Percentiles rank a stretch among this genome's conserved stretches.
phyloP scores from a whole-genome alignment of 2,329 filamentous ascomycete species.

The Aspergillus tanneri region DNA sequence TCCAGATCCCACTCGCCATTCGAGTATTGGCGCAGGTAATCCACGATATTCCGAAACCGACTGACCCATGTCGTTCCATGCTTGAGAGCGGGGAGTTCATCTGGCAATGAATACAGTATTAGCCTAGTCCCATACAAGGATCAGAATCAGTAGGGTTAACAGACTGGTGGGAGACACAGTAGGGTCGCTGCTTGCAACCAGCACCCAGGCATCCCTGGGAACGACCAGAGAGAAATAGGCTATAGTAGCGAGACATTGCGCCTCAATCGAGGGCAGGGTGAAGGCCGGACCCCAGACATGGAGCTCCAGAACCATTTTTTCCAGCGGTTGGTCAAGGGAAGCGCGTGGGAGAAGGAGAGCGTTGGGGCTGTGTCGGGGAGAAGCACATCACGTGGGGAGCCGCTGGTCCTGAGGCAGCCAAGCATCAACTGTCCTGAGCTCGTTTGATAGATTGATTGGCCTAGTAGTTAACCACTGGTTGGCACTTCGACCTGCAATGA shows the following conservation, averaged over 20 bases:
- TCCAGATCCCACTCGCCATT: conserved; percentile 52
- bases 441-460: background rate
- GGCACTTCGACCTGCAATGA: no score
- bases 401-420: background rate
- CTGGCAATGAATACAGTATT: conserved; percentile 36
- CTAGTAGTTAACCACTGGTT: no score
- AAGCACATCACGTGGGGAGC: background rate
- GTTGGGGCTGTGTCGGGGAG: background rate
- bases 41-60: conserved; percentile 55
- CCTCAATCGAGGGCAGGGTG: conserved; percentile 82
- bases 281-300: conserved; percentile 91
- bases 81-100: conserved; percentile 58
- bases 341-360: background rate
- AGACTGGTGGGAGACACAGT: conserved; percentile 68
- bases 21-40: conserved; percentile 50
- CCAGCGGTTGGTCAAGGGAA: background rate
- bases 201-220: conserved; percentile 61
- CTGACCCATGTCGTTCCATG: conserved; percentile 55
- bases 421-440: background rate
- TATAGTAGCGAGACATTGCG: conserved; percentile 82
- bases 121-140: background rate
- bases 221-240: conserved; percentile 69
- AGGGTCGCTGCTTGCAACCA: conserved; percentile 72
- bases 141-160: conserved; percentile 31
- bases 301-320: conserved; percentile 64